Percentiles rank a stretch among this genome's conserved stretches.
phyloP scores from a whole-genome alignment of 2,329 filamentous ascomycete species.

The Trichoderma sp. region DNA sequence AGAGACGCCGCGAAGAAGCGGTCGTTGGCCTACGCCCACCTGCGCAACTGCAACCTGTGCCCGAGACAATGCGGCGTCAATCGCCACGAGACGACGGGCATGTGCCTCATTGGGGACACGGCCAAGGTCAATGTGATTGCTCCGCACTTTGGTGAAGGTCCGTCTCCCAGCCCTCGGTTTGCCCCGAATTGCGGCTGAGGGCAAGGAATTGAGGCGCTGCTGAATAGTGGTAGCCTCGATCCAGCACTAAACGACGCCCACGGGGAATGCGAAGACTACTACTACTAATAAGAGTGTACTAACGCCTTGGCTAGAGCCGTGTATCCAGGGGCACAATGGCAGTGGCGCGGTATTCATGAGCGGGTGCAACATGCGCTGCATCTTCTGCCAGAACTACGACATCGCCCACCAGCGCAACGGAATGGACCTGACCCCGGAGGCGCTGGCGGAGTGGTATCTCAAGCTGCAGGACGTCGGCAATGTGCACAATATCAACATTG shows the following conservation, averaged over 20 bases:
- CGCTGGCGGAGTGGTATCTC: constrained; percentile 79
- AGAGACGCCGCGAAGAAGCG: constrained; percentile 73
- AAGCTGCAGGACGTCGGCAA: constrained; percentile 78
- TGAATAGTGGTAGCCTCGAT: neutral
- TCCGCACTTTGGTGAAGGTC: constrained; percentile 79
- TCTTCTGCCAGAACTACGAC: constrained; percentile 81
- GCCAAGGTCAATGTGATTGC: constrained; percentile 83
- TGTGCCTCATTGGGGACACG: constrained; percentile 75
- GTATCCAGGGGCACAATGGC: constrained; percentile 79
- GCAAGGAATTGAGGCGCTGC: neutral
- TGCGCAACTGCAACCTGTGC: constrained; percentile 79
- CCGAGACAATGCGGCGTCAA: constrained; percentile 77
- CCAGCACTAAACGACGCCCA: neutral
- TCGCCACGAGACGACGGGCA: constrained; percentile 75
- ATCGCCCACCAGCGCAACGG: constrained; percentile 82
- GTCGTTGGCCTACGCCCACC: constrained; percentile 71
- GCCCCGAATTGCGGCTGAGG: neutral
- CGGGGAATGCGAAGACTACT: neutral
- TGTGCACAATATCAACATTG: constrained; percentile 88
- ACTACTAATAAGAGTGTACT: neutral
- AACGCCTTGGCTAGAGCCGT: constrained; percentile 61
- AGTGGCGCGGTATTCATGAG: constrained; percentile 82
- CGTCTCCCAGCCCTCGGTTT: constrained; percentile 34
- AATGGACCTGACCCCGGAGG: constrained; percentile 75
- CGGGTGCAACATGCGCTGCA: constrained; percentile 72